phyloP scores from a whole-genome alignment of 1,139 yeast genomes.

The Taiozyma onychis region DNA sequence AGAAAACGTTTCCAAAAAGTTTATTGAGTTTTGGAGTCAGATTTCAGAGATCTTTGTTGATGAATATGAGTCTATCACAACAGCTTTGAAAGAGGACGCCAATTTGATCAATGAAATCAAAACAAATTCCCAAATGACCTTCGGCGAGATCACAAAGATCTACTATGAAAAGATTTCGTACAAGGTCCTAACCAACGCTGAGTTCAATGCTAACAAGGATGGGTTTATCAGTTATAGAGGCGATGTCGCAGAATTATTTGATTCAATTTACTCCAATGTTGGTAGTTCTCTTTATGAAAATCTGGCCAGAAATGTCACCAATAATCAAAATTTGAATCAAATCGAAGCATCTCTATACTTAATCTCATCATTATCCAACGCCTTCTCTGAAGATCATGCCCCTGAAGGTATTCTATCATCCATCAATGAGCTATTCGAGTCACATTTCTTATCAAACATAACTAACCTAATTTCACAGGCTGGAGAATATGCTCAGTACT shows the following conservation, averaged over 20 bases:
- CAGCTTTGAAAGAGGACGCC: constrained; percentile 27
- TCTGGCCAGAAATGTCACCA: constrained; percentile 39
- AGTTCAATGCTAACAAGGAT: constrained; percentile 27
- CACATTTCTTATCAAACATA: constrained; percentile 20
- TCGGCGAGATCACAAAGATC: constrained; percentile 42
- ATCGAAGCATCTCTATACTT: constrained; percentile 69
- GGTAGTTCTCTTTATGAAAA: constrained; percentile 50
- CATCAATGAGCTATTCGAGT: constrained; percentile 25
- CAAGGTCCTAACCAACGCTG: constrained; percentile 22
- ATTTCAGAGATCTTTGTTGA: constrained; percentile 59
- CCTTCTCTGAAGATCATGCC: constrained; percentile 31
- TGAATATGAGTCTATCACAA: constrained; percentile 41
- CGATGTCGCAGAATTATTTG: constrained; percentile 73
- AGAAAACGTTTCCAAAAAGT: constrained; percentile 61
- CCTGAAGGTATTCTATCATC: constrained; percentile 20
- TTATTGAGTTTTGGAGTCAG: constrained; percentile 78
- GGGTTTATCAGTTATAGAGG: constrained; percentile 66
- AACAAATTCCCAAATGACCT: constrained; percentile 31
- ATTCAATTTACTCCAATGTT: constrained; percentile 59
- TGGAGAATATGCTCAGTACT: constrained; percentile 14
- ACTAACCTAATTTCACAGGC: constrained; percentile 1
- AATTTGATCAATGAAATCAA: constrained; percentile 25
- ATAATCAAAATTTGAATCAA: constrained; percentile 35
- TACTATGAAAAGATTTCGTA: constrained; percentile 62
- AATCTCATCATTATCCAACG: constrained; percentile 38